Evolutionary conservation across 192 early-diverging fungal genomes (phyloP).

Genomic region (Fimicolochytrium jonesii): DNA sequence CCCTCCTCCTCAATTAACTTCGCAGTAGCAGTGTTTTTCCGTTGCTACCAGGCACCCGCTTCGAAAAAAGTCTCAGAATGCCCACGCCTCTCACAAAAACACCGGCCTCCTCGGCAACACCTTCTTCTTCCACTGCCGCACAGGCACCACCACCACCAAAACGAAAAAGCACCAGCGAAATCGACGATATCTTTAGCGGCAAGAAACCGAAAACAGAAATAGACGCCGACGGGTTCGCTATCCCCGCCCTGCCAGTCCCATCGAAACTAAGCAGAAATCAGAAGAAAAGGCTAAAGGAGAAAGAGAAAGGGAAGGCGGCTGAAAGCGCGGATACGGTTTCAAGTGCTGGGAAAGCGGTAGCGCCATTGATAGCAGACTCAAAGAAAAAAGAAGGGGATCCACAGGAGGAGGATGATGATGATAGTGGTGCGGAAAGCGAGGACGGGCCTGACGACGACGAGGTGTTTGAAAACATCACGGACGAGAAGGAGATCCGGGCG

Average conservation of each 20-base stretch:
- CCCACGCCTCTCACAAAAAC: too few relatives aligned
- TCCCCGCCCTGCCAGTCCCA: neutral
- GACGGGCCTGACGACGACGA: conserved; percentile 8
- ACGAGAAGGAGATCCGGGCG: conserved; percentile 4
- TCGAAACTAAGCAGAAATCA: neutral
- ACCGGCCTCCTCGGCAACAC: too few relatives aligned
- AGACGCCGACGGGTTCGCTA: neutral
- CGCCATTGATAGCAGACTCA: neutral
- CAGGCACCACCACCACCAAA: conserved; percentile 1
- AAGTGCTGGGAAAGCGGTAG: neutral
- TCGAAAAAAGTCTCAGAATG: too few relatives aligned
- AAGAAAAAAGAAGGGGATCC: neutral
- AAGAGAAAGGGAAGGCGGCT: neutral
- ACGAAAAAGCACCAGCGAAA: conserved; percentile 17
- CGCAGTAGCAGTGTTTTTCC: too few relatives aligned
- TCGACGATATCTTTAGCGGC: conserved; percentile 23
- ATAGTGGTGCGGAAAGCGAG: neutral
- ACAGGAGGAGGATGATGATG: neutral
- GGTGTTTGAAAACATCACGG: conserved; percentile 1
- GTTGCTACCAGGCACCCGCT: too few relatives aligned
- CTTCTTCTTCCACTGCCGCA: too few relatives aligned
- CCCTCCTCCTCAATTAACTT: too few relatives aligned
- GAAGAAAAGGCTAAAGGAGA: neutral
- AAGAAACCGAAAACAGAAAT: conserved; percentile 7
- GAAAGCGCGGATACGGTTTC: neutral